phyloP scores from a whole-genome alignment of 192 early-diverging fungal genomes.

The Backusella psychrophila region DNA sequence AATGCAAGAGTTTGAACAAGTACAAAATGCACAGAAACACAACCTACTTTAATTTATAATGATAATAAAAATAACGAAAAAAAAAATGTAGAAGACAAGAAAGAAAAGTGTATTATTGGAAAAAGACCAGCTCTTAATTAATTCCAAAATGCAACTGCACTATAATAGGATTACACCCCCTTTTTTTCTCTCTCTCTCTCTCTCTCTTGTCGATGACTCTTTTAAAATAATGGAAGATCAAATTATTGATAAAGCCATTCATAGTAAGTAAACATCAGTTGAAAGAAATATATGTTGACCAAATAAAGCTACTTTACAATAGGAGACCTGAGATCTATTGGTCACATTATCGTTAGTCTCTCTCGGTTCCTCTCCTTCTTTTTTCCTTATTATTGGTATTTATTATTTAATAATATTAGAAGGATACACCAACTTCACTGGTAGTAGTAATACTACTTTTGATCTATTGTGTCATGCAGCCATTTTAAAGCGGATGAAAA shows the following conservation, averaged over 20 bases:
- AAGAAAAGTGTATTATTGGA: background rate
- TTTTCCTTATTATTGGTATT: too few species aligned
- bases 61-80: background rate
- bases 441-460: too few species aligned
- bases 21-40: background rate
- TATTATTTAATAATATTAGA: too few species aligned
- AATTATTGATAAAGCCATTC: background rate
- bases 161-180: background rate
- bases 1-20: background rate
- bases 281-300: too few species aligned
- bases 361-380: too few species aligned
- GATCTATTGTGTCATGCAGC: too few species aligned
- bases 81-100: background rate
- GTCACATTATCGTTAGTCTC: too few species aligned
- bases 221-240: background rate
- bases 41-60: background rate
- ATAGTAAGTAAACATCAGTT: background rate
- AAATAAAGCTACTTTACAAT: too few species aligned
- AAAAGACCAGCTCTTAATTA: background rate
- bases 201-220: background rate
- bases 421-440: too few species aligned
- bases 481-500: too few species aligned
- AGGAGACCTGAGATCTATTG: too few species aligned
- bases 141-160: too few species aligned
- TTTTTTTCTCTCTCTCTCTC: background rate